These are phyloP conservation scores for Vaccinium macrocarpon DNA, from an alignment of 148 eudicot genomes.

Conservation along the genomic window DNA sequence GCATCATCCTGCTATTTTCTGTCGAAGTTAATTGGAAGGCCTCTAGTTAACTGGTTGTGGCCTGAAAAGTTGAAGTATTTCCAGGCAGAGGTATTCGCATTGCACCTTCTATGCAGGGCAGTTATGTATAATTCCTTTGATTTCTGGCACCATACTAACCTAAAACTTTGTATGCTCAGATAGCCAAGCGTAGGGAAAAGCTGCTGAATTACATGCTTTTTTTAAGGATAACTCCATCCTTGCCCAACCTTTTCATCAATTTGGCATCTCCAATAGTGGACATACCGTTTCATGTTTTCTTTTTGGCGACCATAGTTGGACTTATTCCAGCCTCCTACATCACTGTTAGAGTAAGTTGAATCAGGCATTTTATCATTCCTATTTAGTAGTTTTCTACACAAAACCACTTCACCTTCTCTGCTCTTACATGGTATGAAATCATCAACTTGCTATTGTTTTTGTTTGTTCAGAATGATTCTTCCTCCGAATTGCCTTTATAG, in stretches of 20 bases:
- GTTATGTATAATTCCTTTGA: not conserved
- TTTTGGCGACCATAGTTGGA: conserved; percentile 78
- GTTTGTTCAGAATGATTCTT: not conserved
- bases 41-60: conserved; percentile 82
- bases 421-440: not conserved
- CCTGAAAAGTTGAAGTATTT: conserved; percentile 78
- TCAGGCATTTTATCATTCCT: not conserved
- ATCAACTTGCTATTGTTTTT: not conserved
- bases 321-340: conserved; percentile 81
- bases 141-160: conserved; percentile 12
- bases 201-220: conserved; percentile 77
- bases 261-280: conserved; percentile 95
- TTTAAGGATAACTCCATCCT: conserved; percentile 76
- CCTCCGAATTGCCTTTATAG: not conserved
- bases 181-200: conserved; percentile 76
- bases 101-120: not conserved
- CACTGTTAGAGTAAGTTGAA: conserved; percentile 67
- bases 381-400: not conserved
- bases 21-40: conserved; percentile 86
- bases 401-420: not conserved
- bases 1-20: conserved; percentile 87
- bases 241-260: conserved; percentile 90
- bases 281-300: conserved; percentile 83
- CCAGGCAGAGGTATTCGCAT: conserved; percentile 65
- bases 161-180: conserved; percentile 33